Conservation (phyloP, 106 monocot species). For the Cymbidium sinense region DNA sequence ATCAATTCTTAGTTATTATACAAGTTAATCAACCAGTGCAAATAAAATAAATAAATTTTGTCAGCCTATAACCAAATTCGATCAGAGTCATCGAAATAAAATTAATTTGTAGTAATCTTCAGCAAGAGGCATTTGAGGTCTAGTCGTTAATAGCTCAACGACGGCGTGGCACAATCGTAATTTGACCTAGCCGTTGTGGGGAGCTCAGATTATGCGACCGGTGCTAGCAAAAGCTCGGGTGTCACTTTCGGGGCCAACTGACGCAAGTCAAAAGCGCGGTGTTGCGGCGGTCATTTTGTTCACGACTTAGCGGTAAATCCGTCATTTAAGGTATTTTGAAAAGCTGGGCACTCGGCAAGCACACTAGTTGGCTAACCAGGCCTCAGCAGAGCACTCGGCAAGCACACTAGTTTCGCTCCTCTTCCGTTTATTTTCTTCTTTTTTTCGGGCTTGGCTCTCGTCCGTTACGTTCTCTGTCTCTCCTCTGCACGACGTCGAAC, state of each 20-base stretch:
- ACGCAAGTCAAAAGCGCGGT: conserved; percentile 46
- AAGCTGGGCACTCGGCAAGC: conserved; percentile 17
- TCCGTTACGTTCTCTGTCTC: neutral
- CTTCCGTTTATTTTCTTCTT: neutral
- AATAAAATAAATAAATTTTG: too few species aligned
- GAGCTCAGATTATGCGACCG: conserved; percentile 5
- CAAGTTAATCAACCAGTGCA: too few species aligned
- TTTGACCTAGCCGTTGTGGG: neutral
- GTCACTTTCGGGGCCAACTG: conserved; percentile 21
- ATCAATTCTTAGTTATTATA: too few species aligned
- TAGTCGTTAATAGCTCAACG: too few species aligned
- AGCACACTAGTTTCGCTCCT: neutral
- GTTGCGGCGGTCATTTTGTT: conserved; percentile 15
- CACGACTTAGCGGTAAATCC: conserved; percentile 11
- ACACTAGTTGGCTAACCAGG: conserved; percentile 21
- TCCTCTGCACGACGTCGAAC: conserved; percentile 13
- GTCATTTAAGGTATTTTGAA: conserved; percentile 18
- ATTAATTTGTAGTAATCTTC: too few species aligned
- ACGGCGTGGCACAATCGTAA: conserved; percentile 12
- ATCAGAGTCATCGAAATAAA: too few species aligned
- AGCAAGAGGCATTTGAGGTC: too few species aligned
- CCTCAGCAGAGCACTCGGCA: neutral
- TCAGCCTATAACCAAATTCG: too few species aligned
- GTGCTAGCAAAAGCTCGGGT: neutral
- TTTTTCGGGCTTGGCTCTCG: neutral